Evolutionary conservation across 305 asterid genomes (phyloP).

Genomic region (Solanum aculeatissimum): DNA sequence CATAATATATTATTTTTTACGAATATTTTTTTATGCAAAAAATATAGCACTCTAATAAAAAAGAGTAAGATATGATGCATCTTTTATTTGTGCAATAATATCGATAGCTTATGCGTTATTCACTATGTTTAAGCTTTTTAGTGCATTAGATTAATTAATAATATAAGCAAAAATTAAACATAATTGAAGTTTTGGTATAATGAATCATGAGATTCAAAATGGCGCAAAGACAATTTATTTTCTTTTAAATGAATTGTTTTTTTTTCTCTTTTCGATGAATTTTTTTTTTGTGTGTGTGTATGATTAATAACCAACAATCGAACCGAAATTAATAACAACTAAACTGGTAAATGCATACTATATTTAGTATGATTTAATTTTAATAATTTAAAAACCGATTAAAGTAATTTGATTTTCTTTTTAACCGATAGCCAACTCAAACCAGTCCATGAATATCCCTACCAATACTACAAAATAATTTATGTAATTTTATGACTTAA

Average conservation of each 20-base stretch:
- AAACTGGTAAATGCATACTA: not conserved
- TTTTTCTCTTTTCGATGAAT: not conserved
- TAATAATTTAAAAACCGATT: not conserved
- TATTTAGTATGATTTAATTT: not conserved
- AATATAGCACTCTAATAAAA: not conserved
- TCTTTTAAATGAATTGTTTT: not conserved
- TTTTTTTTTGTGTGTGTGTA: not conserved
- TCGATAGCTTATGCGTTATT: not conserved
- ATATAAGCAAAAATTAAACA: not conserved
- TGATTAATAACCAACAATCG: not conserved
- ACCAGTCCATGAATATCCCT: rapidly evolving
- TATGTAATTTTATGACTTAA: not conserved
- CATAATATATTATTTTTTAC: not conserved
- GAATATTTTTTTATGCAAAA: not conserved
- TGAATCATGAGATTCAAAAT: not conserved
- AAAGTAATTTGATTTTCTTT: not conserved
- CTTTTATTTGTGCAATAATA: no score
- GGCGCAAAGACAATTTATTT: not conserved
- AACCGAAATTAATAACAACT: not conserved
- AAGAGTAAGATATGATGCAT: not conserved
- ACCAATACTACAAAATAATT: not conserved
- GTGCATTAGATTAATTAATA: not conserved
- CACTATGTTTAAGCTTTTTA: not conserved
- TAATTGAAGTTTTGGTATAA: not conserved
- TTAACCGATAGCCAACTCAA: not conserved